A percentile compares a stretch with the other conserved stretches of the same genome.
phyloP scores from a whole-genome alignment of 208 protist genomes.

The Endotrypanum monterogeii region DNA sequence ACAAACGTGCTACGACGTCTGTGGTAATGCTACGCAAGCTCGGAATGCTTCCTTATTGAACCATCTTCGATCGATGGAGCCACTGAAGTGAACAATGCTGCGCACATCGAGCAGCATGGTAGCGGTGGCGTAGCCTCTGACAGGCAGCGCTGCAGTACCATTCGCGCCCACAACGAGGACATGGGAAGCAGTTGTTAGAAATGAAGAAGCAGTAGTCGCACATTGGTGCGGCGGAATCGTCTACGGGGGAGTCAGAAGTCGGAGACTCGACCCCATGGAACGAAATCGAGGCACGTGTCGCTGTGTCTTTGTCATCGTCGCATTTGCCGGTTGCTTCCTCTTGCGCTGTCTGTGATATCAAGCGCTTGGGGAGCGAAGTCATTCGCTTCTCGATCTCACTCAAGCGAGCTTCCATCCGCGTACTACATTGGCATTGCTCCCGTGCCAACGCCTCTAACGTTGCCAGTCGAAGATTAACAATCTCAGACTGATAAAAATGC shows the following conservation, averaged over 20 bases:
- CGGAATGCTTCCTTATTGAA: background rate
- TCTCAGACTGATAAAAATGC: conserved; percentile 1
- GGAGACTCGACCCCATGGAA: background rate
- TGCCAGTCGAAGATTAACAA: conserved; percentile 12
- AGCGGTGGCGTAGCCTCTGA: conserved; percentile 42
- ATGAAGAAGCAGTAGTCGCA: conserved; percentile 73
- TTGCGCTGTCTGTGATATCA: background rate
- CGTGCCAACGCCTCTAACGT: conserved; percentile 21
- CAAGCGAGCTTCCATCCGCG: conserved; percentile 8
- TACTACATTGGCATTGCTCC: conserved; percentile 12
- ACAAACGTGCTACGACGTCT: background rate
- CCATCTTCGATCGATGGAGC: background rate
- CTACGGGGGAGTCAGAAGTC: background rate
- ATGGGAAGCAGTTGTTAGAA: conserved; percentile 38
- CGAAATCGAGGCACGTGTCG: too few relatives aligned
- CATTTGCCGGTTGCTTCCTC: background rate
- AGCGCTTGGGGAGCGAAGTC: background rate
- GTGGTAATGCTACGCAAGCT: background rate
- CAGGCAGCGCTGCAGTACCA: conserved; percentile 78
- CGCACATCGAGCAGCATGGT: conserved; percentile 47
- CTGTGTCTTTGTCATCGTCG: background rate
- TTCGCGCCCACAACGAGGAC: conserved; percentile 53
- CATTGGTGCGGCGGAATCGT: conserved; percentile 19
- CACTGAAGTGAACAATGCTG: background rate
- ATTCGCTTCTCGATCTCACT: background rate